Evolutionary conservation across 345 rosid genomes (phyloP).

Genomic region (Aegle marmelos): DNA sequence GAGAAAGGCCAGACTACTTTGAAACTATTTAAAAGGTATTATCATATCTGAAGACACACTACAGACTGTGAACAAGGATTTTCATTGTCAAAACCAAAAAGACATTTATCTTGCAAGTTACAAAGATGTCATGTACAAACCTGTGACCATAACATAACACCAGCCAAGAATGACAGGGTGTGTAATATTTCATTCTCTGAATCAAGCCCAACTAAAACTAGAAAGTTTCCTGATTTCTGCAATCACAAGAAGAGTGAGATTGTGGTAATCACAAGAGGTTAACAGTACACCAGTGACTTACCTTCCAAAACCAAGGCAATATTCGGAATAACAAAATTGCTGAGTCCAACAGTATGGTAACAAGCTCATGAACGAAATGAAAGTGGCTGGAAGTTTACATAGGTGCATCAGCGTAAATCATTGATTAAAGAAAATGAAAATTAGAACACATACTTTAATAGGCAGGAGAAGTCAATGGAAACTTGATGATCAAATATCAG

Average conservation of each 20-base stretch:
- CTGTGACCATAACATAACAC: slow-evolving; percentile 96
- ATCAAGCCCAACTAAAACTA: slow-evolving; percentile 59
- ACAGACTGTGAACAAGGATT: background rate
- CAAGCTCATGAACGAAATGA: slow-evolving; percentile 87
- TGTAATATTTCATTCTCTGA: slow-evolving; percentile 85
- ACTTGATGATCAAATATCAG: background rate
- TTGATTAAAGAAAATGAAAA: background rate
- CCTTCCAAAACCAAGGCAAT: slow-evolving; percentile 99
- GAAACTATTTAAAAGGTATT: background rate
- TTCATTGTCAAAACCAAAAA: background rate
- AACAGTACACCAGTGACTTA: slow-evolving; percentile 24
- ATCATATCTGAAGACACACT: background rate
- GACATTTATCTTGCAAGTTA: background rate
- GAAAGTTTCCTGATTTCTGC: slow-evolving; percentile 77
- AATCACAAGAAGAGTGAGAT: slow-evolving; percentile 14
- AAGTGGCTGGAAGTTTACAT: slow-evolving; percentile 60
- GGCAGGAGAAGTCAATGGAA: background rate
- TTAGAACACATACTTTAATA: background rate
- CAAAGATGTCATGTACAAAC: slow-evolving; percentile 32
- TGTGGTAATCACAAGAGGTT: slow-evolving; percentile 7
- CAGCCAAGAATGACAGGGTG: slow-evolving; percentile 90
- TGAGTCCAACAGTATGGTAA: slow-evolving; percentile 85
- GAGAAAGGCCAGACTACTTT: background rate
- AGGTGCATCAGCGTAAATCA: slow-evolving; percentile 12
- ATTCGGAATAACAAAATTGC: slow-evolving; percentile 86